phyloP scores from a whole-genome alignment of 805 yeast species.

The Lipomyces sp. region DNA sequence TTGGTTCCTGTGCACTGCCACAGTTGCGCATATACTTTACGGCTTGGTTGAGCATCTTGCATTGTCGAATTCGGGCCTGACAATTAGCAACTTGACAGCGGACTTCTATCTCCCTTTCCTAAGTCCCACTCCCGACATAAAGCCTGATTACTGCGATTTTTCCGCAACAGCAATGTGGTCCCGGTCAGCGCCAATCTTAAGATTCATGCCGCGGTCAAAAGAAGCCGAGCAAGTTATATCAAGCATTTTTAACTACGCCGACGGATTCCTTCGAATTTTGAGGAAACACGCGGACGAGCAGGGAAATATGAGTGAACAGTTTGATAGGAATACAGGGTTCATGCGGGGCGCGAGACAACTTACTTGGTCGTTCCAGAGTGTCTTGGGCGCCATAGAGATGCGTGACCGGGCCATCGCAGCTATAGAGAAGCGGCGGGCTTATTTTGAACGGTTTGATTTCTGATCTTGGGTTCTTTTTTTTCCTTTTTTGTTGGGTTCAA shows the following conservation, averaged over 20 bases:
- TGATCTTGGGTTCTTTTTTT: background rate
- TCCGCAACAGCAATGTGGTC: conserved; percentile 9
- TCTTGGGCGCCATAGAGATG: conserved; percentile 64
- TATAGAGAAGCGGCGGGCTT: conserved; percentile 5
- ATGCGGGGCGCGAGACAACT: conserved; percentile 86
- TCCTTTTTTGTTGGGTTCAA: background rate
- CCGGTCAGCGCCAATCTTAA: conserved; percentile 17
- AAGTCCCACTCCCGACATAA: conserved; percentile 16
- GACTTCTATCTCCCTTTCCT: conserved; percentile 35
- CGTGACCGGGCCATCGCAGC: conserved; percentile 24
- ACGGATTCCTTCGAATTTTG: conserved; percentile 55
- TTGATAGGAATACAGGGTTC: conserved; percentile 76
- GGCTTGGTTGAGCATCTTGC: conserved; percentile 42
- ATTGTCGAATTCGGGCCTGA: conserved; percentile 19
- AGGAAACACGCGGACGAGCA: conserved; percentile 57
- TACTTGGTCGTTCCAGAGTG: conserved; percentile 89
- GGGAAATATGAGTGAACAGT: conserved; percentile 87
- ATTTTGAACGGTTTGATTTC: background rate
- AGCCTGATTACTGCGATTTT: conserved; percentile 19
- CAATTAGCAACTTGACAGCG: conserved; percentile 29
- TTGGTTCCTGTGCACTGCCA: conserved; percentile 70
- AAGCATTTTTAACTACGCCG: conserved; percentile 49
- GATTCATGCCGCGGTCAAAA: conserved; percentile 16
- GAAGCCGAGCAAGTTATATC: conserved; percentile 24
- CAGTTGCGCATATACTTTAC: conserved; percentile 46